Conservation (phyloP, 768 basidiomycete species). For the Rhodotorula paludigena region DNA sequence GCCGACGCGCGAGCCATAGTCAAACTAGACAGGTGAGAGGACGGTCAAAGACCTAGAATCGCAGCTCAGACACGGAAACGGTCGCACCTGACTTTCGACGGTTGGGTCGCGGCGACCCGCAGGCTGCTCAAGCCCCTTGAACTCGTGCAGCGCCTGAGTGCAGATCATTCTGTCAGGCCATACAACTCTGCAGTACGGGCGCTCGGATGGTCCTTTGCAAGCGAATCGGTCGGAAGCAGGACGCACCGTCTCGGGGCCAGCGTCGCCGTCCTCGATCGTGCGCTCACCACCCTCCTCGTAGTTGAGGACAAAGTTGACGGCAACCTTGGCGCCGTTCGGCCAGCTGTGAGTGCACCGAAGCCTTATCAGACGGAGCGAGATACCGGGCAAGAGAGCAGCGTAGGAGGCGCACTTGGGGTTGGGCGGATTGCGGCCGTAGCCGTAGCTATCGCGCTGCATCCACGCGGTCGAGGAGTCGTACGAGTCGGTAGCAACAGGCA, state of each 20-base stretch:
- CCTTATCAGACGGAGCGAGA: background rate
- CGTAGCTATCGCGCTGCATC: slow-evolving; percentile 17
- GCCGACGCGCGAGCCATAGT: slow-evolving; percentile 44
- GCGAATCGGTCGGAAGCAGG: too few relatives aligned
- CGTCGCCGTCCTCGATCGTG: slow-evolving; percentile 31
- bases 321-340: slow-evolving; percentile 36
- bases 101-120: slow-evolving; percentile 9
- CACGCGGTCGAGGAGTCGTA: background rate
- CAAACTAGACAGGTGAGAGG: too few relatives aligned
- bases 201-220: too few relatives aligned
- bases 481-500: background rate
- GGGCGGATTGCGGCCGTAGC: slow-evolving; percentile 8
- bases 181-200: too few relatives aligned
- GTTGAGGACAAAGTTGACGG: slow-evolving; percentile 36
- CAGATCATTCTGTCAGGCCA: too few relatives aligned
- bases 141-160: slow-evolving; percentile 16
- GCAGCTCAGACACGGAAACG: background rate
- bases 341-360: background rate
- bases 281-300: slow-evolving; percentile 36
- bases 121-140: background rate
- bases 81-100: background rate
- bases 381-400: background rate
- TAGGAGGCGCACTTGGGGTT: background rate
- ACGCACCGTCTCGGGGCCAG: slow-evolving; percentile 10
- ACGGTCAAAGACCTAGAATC: too few relatives aligned